Evolutionary conservation across 768 basidiomycete species (phyloP).

Genomic region (Russula abietina): DNA sequence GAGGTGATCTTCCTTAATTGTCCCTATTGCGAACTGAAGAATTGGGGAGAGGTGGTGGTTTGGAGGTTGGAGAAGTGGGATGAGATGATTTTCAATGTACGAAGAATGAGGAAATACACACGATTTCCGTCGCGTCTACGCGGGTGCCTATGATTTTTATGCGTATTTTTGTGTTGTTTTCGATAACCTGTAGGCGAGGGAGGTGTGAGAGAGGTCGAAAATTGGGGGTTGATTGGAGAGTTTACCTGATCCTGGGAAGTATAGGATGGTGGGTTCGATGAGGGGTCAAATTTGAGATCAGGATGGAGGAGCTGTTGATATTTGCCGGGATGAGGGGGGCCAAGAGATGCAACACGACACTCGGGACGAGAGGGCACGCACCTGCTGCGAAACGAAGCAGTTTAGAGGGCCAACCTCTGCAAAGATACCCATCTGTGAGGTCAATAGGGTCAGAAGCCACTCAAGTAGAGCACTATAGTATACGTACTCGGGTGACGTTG

Average conservation of each 20-base stretch:
- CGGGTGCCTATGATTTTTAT: constrained; percentile 98
- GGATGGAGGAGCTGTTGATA: constrained; percentile 75
- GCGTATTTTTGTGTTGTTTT: constrained; percentile 87
- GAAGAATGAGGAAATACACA: constrained; percentile 37
- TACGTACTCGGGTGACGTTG: constrained; percentile 86
- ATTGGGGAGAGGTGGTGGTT: no score
- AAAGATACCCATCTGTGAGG: constrained; percentile 90
- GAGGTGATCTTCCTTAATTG: constrained; percentile 96
- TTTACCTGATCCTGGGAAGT: constrained; percentile 81
- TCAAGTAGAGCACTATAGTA: background rate
- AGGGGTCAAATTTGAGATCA: constrained; percentile 92
- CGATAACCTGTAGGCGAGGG: constrained; percentile 60
- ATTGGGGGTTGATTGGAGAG: background rate
- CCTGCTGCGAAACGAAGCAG: constrained; percentile 95
- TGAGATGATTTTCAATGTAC: background rate
- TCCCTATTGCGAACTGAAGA: constrained; percentile 87
- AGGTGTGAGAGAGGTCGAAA: background rate
- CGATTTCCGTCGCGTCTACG: constrained; percentile 96
- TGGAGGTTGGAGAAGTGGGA: background rate
- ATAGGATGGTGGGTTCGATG: constrained; percentile 95
- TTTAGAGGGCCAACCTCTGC: constrained; percentile 91
- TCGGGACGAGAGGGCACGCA: constrained; percentile 34
- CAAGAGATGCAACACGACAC: background rate
- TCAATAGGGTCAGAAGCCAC: background rate
- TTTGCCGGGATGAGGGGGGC: background rate